Evolutionary conservation across 1,139 yeast genomes (phyloP).

Genomic region (Diutina ranongensis): DNA sequence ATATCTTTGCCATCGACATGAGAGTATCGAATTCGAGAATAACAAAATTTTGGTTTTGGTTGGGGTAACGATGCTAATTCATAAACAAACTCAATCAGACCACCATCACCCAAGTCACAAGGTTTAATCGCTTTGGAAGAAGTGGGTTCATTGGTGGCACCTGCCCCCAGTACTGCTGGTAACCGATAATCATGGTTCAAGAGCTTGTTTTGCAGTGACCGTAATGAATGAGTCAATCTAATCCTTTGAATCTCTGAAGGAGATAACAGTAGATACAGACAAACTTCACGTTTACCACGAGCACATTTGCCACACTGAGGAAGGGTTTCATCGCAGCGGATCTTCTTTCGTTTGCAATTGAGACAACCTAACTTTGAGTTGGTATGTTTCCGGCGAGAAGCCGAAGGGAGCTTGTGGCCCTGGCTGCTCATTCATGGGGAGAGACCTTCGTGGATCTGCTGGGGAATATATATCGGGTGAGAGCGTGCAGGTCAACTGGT

Average conservation of each 20-base stretch:
- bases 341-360: constrained; percentile 32
- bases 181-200: constrained; percentile 18
- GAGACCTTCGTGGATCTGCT: background rate
- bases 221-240: constrained; percentile 18
- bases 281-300: constrained; percentile 19
- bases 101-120: background rate
- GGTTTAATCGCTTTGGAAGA: background rate
- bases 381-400: constrained; percentile 26
- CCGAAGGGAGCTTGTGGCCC: background rate
- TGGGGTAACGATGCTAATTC: background rate
- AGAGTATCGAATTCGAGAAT: background rate
- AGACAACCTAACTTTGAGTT: constrained; percentile 33
- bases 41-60: background rate
- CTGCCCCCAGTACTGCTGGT: constrained; percentile 13
- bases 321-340: constrained; percentile 34
- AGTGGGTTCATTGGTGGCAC: background rate
- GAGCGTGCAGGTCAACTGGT: background rate
- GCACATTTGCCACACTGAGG: constrained; percentile 32
- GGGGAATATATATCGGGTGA: background rate
- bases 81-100: background rate
- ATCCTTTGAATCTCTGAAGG: constrained; percentile 18
- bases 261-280: constrained; percentile 22
- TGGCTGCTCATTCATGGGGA: constrained; percentile 1
- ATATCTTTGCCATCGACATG: background rate
- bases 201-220: constrained; percentile 20